A percentile compares a stretch with the other conserved stretches of the same genome.
phyloP scores from a whole-genome alignment of 495 filamentous ascomycete species.

The Baudoinia panamericana region DNA sequence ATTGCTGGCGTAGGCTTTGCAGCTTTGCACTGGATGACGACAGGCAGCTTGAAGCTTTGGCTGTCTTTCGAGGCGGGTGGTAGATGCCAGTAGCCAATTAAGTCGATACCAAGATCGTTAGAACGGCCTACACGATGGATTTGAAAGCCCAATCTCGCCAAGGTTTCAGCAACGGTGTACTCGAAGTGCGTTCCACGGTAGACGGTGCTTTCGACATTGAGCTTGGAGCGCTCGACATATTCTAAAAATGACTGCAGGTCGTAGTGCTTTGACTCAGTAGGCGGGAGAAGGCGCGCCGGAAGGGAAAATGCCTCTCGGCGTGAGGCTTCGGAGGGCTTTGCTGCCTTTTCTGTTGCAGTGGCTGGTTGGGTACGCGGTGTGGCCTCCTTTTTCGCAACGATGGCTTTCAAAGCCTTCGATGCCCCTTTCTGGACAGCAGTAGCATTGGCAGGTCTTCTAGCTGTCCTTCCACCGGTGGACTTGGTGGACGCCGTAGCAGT shows the following conservation, averaged over 20 bases:
- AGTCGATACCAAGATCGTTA: slow-evolving; percentile 70
- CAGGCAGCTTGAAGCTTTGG: slow-evolving; percentile 13
- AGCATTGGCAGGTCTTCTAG: too few species aligned
- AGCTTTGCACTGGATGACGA: slow-evolving; percentile 76
- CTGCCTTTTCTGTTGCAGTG: too few species aligned
- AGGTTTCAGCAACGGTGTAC: slow-evolving; percentile 56
- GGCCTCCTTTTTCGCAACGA: too few species aligned
- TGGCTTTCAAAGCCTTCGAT: too few species aligned
- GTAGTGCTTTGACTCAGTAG: slow-evolving; percentile 41
- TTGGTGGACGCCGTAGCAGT: too few species aligned
- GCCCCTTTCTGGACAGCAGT: too few species aligned
- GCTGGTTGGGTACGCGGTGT: too few species aligned
- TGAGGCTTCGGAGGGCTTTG: too few species aligned
- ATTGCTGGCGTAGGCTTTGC: slow-evolving; percentile 46
- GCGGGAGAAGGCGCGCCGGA: slow-evolving; percentile 13
- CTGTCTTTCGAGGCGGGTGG: slow-evolving; percentile 30
- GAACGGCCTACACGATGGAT: slow-evolving; percentile 61
- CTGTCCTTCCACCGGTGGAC: too few species aligned
- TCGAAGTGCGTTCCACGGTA: slow-evolving; percentile 60
- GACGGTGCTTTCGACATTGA: slow-evolving; percentile 38
- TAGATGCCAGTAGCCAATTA: slow-evolving; percentile 66
- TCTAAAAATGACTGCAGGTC: slow-evolving; percentile 57
- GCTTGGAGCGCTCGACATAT: slow-evolving; percentile 47
- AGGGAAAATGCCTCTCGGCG: too few species aligned
- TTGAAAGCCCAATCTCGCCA: slow-evolving; percentile 49